Conservation (phyloP, 148 eudicot species). For the Nepenthes mirabilis region DNA sequence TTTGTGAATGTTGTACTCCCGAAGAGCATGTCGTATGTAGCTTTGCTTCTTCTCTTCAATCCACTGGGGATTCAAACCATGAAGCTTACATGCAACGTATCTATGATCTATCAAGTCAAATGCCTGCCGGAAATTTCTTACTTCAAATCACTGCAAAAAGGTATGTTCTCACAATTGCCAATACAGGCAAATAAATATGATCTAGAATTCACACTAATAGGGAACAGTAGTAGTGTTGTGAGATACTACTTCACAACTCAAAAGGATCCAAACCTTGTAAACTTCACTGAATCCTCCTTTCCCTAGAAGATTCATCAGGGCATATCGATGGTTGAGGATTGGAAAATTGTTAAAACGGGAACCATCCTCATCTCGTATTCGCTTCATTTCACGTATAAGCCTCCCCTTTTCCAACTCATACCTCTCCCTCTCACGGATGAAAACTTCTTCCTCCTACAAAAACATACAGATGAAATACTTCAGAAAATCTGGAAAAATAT, state of each 20-base stretch:
- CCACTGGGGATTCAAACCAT: conserved; percentile 93
- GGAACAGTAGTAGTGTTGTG: not conserved
- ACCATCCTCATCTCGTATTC: conserved; percentile 95
- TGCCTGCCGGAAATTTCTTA: conserved; percentile 55
- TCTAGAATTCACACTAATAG: not conserved
- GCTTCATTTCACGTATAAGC: conserved; percentile 99
- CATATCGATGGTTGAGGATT: conserved; percentile 82
- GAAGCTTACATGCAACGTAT: conserved; percentile 97
- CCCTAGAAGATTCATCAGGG: conserved; percentile 88
- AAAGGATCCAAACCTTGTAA: conserved; percentile 55
- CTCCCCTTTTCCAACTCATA: conserved; percentile 90
- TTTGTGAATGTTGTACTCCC: conserved; percentile 98
- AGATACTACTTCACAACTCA: not conserved
- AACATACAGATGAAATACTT: conserved; percentile 5
- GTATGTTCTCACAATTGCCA: conserved; percentile 17
- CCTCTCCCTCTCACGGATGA: conserved; percentile 83
- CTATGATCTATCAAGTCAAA: conserved; percentile 95
- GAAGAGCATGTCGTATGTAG: conserved; percentile 90
- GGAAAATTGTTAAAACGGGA: conserved; percentile 90
- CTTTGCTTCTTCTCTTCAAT: conserved; percentile 99
- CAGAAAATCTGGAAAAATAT: not conserved
- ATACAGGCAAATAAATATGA: conserved; percentile 16
- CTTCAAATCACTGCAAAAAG: conserved; percentile 31
- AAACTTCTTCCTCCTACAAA: conserved; percentile 74
- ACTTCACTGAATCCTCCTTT: conserved; percentile 99